phyloP scores from a whole-genome alignment of 345 rosid species.

The Populus nigra region DNA sequence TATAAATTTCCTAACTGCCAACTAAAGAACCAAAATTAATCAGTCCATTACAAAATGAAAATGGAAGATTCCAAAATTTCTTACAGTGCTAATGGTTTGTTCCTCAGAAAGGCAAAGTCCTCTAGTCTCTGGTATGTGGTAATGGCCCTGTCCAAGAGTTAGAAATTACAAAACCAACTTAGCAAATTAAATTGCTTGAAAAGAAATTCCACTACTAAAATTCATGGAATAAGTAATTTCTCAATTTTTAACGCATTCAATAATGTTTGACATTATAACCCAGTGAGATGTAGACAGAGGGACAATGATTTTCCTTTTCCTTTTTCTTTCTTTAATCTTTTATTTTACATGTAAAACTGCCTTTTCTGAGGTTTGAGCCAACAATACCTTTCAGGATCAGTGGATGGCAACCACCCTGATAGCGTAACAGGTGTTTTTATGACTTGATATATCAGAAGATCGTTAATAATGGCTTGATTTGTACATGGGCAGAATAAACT shows the following conservation, averaged over 20 bases:
- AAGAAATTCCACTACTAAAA: background rate
- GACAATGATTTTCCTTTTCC: background rate
- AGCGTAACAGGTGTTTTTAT: background rate
- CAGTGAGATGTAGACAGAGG: background rate
- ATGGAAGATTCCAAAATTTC: constrained; percentile 13
- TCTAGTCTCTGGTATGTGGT: constrained; percentile 99
- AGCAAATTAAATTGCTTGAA: background rate
- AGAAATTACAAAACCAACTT: constrained; percentile 8
- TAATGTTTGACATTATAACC: background rate
- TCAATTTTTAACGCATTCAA: background rate
- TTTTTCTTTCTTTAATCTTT: background rate
- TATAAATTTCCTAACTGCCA: constrained; percentile 7
- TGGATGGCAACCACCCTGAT: background rate
- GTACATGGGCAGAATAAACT: background rate
- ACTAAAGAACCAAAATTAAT: background rate
- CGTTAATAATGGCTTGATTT: background rate
- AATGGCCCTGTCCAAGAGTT: constrained; percentile 64
- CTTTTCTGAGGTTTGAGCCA: background rate
- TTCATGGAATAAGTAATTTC: background rate
- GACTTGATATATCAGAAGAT: background rate
- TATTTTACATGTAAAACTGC: background rate
- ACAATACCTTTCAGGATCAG: background rate
- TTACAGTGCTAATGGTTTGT: constrained; percentile 81
- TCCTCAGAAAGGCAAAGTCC: constrained; percentile 98
- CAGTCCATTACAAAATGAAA: constrained; percentile 8